Conservation (phyloP, 345 rosid species). For the Populus deltoides region DNA sequence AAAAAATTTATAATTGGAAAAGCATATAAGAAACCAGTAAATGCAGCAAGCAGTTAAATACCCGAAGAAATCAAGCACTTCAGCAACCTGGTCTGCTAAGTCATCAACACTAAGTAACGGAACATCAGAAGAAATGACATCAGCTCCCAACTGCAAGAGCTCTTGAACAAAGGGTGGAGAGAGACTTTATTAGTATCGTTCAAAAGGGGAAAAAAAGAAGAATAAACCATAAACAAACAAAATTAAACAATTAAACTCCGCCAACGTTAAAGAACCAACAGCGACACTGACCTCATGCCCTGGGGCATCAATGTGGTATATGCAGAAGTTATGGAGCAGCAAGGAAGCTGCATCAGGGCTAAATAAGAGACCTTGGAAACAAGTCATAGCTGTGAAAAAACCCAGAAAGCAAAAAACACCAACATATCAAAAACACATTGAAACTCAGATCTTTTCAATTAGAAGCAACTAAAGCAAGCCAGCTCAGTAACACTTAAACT, state of each 20-base stretch:
- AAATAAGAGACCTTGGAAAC: slow-evolving; percentile 56
- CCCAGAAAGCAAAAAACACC: background rate
- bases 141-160: slow-evolving; percentile 65
- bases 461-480: background rate
- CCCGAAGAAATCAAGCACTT: slow-evolving; percentile 59
- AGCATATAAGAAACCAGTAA: background rate
- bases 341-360: slow-evolving; percentile 57
- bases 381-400: slow-evolving; percentile 38
- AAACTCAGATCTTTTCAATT: background rate
- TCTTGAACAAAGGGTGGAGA: slow-evolving; percentile 41
- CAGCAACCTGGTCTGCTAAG: slow-evolving; percentile 57
- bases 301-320: slow-evolving; percentile 65
- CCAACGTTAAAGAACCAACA: background rate
- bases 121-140: slow-evolving; percentile 44
- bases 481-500: background rate
- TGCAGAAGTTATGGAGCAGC: slow-evolving; percentile 59
- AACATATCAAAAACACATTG: slow-evolving; percentile 3
- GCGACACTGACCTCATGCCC: slow-evolving; percentile 63
- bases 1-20: background rate
- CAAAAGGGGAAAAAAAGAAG: background rate
- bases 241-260: background rate
- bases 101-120: slow-evolving; percentile 58
- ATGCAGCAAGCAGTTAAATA: slow-evolving; percentile 16
- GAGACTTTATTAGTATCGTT: slow-evolving; percentile 21
- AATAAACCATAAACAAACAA: background rate